Conservation (phyloP, 495 filamentous ascomycete genomes). For the Aspergillus baeticus region DNA sequence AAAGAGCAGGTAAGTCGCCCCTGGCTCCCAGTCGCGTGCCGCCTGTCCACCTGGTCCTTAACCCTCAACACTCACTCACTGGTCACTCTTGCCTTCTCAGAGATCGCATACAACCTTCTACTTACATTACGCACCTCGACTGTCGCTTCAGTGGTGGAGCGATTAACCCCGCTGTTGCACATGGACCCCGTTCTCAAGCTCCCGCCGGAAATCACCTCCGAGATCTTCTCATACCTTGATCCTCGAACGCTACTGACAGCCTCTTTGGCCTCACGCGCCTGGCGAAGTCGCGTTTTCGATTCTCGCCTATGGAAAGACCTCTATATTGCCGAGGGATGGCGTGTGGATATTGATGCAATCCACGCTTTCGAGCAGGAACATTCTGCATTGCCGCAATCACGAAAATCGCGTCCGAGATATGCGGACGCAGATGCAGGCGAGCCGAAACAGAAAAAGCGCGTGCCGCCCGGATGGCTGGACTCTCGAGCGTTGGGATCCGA, state of each 20-base stretch:
- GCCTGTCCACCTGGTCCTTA: background rate
- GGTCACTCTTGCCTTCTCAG: slow-evolving; percentile 23
- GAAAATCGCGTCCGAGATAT: slow-evolving; percentile 44
- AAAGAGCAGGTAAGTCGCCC: slow-evolving; percentile 48
- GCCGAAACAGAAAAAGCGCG: slow-evolving; percentile 52
- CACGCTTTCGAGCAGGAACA: slow-evolving; percentile 62
- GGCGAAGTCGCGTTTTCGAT: slow-evolving; percentile 81
- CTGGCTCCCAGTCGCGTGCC: slow-evolving; percentile 5
- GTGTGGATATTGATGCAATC: slow-evolving; percentile 64
- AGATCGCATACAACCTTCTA: slow-evolving; percentile 57
- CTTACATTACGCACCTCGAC: slow-evolving; percentile 71
- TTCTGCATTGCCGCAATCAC: slow-evolving; percentile 40
- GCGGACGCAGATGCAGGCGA: slow-evolving; percentile 46
- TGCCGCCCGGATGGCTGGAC: slow-evolving; percentile 42
- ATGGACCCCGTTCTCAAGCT: slow-evolving; percentile 86
- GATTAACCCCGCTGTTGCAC: slow-evolving; percentile 75
- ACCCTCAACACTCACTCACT: slow-evolving; percentile 8
- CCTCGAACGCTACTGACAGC: slow-evolving; percentile 73
- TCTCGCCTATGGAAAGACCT: slow-evolving; percentile 80
- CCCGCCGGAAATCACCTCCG: slow-evolving; percentile 83
- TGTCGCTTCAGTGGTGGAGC: slow-evolving; percentile 74
- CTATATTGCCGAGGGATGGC: slow-evolving; percentile 84
- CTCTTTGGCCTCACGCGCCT: slow-evolving; percentile 72
- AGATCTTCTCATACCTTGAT: slow-evolving; percentile 83
- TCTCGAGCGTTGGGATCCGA: slow-evolving; percentile 21